These are phyloP conservation scores for Nitzschia sp. DNA, from an alignment of 108 stramenopile genomes.

Conservation along the genomic window DNA sequence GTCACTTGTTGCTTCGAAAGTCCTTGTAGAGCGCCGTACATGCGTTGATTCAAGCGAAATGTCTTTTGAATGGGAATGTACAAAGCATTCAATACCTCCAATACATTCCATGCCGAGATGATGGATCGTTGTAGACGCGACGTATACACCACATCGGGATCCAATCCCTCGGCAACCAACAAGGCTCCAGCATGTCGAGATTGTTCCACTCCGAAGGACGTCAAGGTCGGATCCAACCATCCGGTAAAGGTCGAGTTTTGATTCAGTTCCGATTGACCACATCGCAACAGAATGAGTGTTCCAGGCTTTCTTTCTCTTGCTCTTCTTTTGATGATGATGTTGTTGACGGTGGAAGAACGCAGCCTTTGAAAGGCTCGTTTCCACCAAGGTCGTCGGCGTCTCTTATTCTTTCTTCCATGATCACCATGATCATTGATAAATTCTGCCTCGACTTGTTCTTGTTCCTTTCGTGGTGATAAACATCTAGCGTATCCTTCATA, in stretches of 20 bases:
- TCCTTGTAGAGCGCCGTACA: slow-evolving; percentile 80
- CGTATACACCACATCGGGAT: slow-evolving; percentile 75
- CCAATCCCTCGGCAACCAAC: slow-evolving; percentile 55
- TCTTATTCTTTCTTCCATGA: not conserved
- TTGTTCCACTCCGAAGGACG: slow-evolving; percentile 38
- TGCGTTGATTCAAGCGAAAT: slow-evolving; percentile 83
- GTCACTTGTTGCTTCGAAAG: slow-evolving; percentile 68
- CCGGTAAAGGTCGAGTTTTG: slow-evolving; percentile 60
- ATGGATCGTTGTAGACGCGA: slow-evolving; percentile 77
- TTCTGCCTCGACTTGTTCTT: not conserved
- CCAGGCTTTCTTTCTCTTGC: slow-evolving; percentile 28
- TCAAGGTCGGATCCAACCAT: slow-evolving; percentile 63
- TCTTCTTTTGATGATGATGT: not conserved
- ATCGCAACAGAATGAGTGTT: slow-evolving; percentile 51
- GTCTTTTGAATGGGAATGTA: slow-evolving; percentile 42
- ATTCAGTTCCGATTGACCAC: slow-evolving; percentile 52
- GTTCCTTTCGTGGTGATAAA: slow-evolving; percentile 3
- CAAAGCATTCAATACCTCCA: slow-evolving; percentile 55
- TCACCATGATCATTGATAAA: not conserved
- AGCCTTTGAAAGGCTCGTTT: too few relatives aligned
- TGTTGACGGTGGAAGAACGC: not conserved
- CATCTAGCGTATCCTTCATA: slow-evolving; percentile 12
- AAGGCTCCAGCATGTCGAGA: slow-evolving; percentile 55
- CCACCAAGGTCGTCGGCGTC: too few relatives aligned
- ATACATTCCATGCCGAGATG: slow-evolving; percentile 59